These are phyloP conservation scores for Berkeleyomyces basicola DNA, from an alignment of 2,329 filamentous ascomycete species.

Conservation along the genomic window DNA sequence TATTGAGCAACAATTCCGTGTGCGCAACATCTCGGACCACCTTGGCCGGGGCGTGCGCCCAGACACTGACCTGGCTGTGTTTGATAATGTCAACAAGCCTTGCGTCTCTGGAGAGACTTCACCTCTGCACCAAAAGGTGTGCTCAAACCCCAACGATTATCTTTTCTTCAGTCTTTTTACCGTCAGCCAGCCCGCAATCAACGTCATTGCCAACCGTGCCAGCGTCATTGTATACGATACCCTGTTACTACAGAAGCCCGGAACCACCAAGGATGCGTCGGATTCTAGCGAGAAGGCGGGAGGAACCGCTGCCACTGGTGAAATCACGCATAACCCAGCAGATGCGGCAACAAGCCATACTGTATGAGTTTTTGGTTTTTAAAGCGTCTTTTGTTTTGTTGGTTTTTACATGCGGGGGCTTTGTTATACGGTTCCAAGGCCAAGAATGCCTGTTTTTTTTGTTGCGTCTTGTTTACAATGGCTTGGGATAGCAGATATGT, in stretches of 20 bases:
- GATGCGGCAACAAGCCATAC: background rate
- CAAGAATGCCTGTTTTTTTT: background rate
- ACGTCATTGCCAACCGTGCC: slow-evolving; percentile 11
- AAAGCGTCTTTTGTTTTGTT: background rate
- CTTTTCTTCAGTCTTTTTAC: slow-evolving; percentile 37
- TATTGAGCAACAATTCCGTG: slow-evolving; percentile 31
- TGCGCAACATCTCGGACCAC: slow-evolving; percentile 26
- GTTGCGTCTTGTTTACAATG: background rate
- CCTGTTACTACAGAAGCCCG: slow-evolving; percentile 16
- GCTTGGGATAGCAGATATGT: background rate
- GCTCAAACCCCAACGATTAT: slow-evolving; percentile 28
- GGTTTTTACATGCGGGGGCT: background rate
- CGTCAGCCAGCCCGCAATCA: slow-evolving; percentile 18
- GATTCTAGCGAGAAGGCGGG: background rate
- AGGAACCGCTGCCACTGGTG: background rate
- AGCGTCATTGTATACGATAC: slow-evolving; percentile 1
- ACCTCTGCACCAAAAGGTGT: slow-evolving; percentile 18
- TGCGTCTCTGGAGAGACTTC: slow-evolving; percentile 22
- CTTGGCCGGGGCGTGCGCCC: slow-evolving; percentile 26
- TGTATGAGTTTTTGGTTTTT: background rate
- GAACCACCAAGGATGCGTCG: slow-evolving; percentile 13
- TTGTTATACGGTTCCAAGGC: background rate
- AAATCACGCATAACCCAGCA: background rate
- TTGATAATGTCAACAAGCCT: slow-evolving; percentile 26
- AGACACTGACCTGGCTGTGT: slow-evolving; percentile 22